Base-by-base conservation (phyloP, 1,139 yeast genomes). In the Suhomyces taliae region DNA sequence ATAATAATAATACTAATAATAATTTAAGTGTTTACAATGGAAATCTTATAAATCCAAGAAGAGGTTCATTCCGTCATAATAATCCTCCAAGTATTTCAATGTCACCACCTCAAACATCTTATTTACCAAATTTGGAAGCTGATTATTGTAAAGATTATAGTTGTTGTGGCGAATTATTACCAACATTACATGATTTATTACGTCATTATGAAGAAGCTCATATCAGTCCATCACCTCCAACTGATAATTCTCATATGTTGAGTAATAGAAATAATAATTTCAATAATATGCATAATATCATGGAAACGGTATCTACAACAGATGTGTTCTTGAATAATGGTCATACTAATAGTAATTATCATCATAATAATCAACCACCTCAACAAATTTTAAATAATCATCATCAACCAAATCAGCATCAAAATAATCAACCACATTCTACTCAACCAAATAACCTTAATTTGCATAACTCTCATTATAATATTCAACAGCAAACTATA, bases 181-280 rank as follows among this genome's bases (percentile, higher is more conserved):
- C 98, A 33, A 91, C 96, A 10, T 74, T 93, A 54, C 99, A 93
- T 66, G 99, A 93, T 66, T 75, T 93, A 53, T 76, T 93, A 54
- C 83, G 95, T 58, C 99, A 93, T 65, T 95, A 93, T 64, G 99
- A 95, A 66, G 98, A 93, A 67, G 91, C 95, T 37, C 99, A 93
- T 66, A 91, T 91, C 53, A 81, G 87, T 46, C 87, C 89, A 36
- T 82, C 84, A 19, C 87, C 87, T 2, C 85, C 86, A 10, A 60
- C 68, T 41, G 69, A 67, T 46, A 62, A 61, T 49, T 62, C 64
- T 43, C 72, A 68, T 53, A 58, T 68, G 57, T 55, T 69, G 41
- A 65, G 62, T 51, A 62, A 67, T 45, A 58, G 76, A 50, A 66
- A 63, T 51, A 68, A 66, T 55, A 64, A 67, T 55, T 65, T 69